Evolutionary conservation across 2,329 filamentous ascomycete genomes (phyloP).

Genomic region (Teratosphaeria gauchensis): DNA sequence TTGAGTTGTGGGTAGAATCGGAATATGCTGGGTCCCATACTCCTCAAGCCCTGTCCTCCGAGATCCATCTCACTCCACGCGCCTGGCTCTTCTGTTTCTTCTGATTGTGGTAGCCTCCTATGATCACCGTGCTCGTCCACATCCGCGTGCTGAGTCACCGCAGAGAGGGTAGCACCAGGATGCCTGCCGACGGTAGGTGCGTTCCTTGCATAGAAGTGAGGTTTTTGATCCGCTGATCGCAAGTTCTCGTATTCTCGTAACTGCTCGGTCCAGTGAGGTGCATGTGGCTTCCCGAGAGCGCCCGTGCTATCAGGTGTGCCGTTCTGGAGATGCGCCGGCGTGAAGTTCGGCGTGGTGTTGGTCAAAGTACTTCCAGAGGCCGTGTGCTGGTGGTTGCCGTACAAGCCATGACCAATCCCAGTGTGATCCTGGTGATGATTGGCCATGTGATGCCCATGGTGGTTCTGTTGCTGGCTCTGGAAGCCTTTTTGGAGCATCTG

Average conservation of each 20-base stretch:
- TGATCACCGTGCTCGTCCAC: constrained; percentile 51
- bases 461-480: constrained; percentile 48
- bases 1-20: constrained; percentile 73
- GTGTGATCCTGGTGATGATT: constrained; percentile 37
- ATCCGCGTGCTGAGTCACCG: constrained; percentile 39
- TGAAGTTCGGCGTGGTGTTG: constrained; percentile 55
- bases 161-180: constrained; percentile 12
- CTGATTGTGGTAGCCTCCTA: constrained; percentile 36
- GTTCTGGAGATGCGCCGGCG: constrained; percentile 49
- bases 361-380: constrained; percentile 53
- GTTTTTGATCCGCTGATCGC: constrained; percentile 25
- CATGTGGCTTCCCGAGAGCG: constrained; percentile 45
- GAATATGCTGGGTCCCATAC: constrained; percentile 71
- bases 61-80: constrained; percentile 91
- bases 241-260: constrained; percentile 42
- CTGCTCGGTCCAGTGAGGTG: constrained; percentile 80
- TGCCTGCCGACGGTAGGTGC: constrained; percentile 27
- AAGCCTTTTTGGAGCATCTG: constrained; percentile 60
- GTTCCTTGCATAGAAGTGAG: constrained; percentile 68
- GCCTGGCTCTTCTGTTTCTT: constrained; percentile 48
- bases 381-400: constrained; percentile 52
- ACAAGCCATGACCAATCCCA: constrained; percentile 45
- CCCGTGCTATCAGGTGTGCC: constrained; percentile 47
- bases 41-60: constrained; percentile 87
- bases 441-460: constrained; percentile 27